A percentile compares a stretch with the other conserved stretches of the same genome.
Evolutionary conservation across 306 rosid species (phyloP).

Genomic region (Lablab purpureus): DNA sequence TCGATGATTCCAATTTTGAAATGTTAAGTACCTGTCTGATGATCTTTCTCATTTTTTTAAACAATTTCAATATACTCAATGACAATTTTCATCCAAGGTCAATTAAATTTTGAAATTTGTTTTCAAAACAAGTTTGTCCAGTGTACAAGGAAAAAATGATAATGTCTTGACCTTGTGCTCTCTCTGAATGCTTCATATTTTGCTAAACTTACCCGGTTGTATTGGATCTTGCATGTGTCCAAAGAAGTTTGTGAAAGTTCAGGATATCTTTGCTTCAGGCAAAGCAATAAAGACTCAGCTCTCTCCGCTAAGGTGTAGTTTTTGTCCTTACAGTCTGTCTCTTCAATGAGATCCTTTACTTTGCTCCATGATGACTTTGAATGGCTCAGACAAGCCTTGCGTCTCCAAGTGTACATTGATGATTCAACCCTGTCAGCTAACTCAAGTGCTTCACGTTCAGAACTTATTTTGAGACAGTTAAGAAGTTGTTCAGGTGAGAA

Average conservation of each 20-base stretch:
- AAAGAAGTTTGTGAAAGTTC: constrained; percentile 93
- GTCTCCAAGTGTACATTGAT: constrained; percentile 94
- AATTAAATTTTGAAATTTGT: too few relatives aligned
- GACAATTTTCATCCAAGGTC: too few relatives aligned
- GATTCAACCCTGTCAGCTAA: constrained; percentile 91
- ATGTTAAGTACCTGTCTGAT: too few relatives aligned
- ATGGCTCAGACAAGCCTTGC: constrained; percentile 83
- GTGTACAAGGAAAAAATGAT: not conserved
- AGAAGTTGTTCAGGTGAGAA: constrained; percentile 81
- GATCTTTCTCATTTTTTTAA: too few relatives aligned
- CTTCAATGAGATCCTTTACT: constrained; percentile 87
- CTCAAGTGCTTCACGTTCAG: constrained; percentile 95
- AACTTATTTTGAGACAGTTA: constrained; percentile 71
- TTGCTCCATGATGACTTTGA: constrained; percentile 87
- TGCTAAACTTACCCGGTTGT: constrained; percentile 63
- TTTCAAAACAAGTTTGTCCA: too few relatives aligned
- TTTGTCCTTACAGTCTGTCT: constrained; percentile 69
- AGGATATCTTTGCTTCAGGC: constrained; percentile 91
- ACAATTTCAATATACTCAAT: too few relatives aligned
- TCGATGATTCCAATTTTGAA: too few relatives aligned
- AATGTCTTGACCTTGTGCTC: not conserved
- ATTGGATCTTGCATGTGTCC: constrained; percentile 93
- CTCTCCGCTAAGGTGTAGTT: constrained; percentile 84
- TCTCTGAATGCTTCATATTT: constrained; percentile 11
- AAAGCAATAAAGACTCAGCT: constrained; percentile 74